These are phyloP conservation scores for Pseudogymnoascus sp. DNA, from an alignment of 2,329 filamentous ascomycete genomes.

Conservation along the genomic window DNA sequence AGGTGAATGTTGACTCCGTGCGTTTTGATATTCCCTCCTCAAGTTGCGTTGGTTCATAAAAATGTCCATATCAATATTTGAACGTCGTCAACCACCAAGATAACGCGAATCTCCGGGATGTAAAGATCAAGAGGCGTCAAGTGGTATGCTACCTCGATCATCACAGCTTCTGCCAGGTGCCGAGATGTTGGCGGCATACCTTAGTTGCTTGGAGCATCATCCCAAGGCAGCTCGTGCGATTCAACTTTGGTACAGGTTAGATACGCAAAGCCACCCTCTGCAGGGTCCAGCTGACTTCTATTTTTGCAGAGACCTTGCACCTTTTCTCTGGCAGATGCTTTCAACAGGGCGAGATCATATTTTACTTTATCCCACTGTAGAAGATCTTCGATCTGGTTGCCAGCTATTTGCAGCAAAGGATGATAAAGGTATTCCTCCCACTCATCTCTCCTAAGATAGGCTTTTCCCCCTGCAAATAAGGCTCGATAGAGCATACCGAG, in stretches of 20 bases:
- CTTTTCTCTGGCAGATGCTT: constrained; percentile 16
- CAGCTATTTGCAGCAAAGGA: not conserved
- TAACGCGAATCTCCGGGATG: not conserved
- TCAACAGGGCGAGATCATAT: constrained; percentile 19
- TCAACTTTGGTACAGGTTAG: constrained; percentile 22
- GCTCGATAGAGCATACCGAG: constrained; percentile 17
- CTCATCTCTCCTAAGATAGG: constrained; percentile 17
- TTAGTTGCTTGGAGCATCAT: not conserved
- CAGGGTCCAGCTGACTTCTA: constrained; percentile 19
- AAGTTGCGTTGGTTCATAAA: too few relatives aligned
- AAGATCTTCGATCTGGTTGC: constrained; percentile 6
- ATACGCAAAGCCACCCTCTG: constrained; percentile 18
- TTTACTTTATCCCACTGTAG: constrained; percentile 3
- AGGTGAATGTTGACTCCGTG: too few relatives aligned
- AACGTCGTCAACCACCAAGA: not conserved
- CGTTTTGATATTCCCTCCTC: too few relatives aligned
- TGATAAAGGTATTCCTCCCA: constrained; percentile 7
- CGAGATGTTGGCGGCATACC: not conserved
- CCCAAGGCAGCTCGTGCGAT: constrained; percentile 21
- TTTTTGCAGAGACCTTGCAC: constrained; percentile 19
- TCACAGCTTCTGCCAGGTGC: not conserved
- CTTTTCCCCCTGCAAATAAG: constrained; percentile 18
- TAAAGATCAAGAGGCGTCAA: not conserved
- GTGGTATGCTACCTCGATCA: not conserved
- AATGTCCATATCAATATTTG: not conserved